These are phyloP conservation scores for Orychophragmus violaceus DNA, from an alignment of 345 rosid species.

Conservation along the genomic window DNA sequence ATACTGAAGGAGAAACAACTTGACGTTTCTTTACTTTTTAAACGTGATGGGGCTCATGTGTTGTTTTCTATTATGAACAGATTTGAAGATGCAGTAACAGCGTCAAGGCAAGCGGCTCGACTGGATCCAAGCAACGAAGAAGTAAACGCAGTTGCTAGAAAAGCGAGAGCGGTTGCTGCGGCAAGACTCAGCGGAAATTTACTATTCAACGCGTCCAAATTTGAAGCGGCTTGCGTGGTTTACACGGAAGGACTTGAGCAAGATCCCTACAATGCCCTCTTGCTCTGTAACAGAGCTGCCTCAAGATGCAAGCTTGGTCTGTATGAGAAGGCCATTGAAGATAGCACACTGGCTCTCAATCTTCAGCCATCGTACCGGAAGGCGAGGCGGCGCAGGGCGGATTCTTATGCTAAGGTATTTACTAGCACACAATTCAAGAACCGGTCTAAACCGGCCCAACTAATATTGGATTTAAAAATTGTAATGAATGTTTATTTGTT, in stretches of 20 bases:
- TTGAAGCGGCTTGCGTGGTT: constrained; percentile 52
- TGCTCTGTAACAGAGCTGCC: constrained; percentile 91
- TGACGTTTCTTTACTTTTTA: not conserved
- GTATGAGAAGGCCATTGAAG: constrained; percentile 69
- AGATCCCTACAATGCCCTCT: constrained; percentile 64
- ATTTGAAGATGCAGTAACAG: constrained; percentile 69
- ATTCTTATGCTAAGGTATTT: constrained; percentile 64
- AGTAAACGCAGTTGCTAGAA: constrained; percentile 34
- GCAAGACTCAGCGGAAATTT: constrained; percentile 71
- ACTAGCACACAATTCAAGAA: not conserved
- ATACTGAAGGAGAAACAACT: not conserved
- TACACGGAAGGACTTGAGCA: constrained; percentile 78
- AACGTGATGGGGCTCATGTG: not conserved
- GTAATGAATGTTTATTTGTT: not conserved
- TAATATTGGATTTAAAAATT: not conserved
- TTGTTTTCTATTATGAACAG: constrained; percentile 31
- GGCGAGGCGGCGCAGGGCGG: constrained; percentile 79
- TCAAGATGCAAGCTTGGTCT: constrained; percentile 62
- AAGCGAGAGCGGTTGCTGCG: constrained; percentile 48
- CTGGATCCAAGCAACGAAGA: constrained; percentile 68
- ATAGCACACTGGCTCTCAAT: constrained; percentile 64
- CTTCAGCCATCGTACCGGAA: constrained; percentile 66
- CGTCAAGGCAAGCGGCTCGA: constrained; percentile 62
- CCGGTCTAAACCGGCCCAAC: not conserved
- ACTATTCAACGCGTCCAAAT: constrained; percentile 59